Conservation (phyloP, 306 rosid genomes). For the Lupinus albus region DNA sequence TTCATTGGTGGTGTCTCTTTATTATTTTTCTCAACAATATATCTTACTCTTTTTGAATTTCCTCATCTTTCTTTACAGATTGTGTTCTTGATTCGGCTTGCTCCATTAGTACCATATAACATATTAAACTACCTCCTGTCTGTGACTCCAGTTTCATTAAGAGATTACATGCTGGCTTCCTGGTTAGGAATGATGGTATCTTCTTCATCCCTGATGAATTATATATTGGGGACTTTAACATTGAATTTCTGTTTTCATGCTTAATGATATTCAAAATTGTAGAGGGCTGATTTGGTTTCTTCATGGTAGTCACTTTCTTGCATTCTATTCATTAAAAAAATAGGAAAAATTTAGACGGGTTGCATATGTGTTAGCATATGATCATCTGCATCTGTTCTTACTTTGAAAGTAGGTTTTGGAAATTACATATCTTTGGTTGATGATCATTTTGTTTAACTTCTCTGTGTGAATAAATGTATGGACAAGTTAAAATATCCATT, state of each 20-base stretch:
- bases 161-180: slow-evolving; percentile 76
- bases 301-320: slow-evolving; percentile 12
- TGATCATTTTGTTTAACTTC: not conserved
- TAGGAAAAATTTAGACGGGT: not conserved
- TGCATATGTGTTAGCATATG: not conserved
- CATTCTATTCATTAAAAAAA: not conserved
- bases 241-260: slow-evolving; percentile 12
- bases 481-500: not conserved
- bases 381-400: not conserved
- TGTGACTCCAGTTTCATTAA: slow-evolving; percentile 79
- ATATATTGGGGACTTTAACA: not conserved
- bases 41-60: slow-evolving; percentile 4
- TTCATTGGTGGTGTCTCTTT: not conserved
- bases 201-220: slow-evolving; percentile 42
- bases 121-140: slow-evolving; percentile 81
- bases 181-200: slow-evolving; percentile 97
- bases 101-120: slow-evolving; percentile 80
- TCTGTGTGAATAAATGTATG: not conserved
- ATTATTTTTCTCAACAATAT: not conserved
- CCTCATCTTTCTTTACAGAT: slow-evolving; percentile 56
- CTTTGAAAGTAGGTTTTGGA: not conserved
- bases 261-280: slow-evolving; percentile 15
- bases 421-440: not conserved
- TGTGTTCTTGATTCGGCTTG: slow-evolving; percentile 87
- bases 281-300: slow-evolving; percentile 8